Evolutionary conservation across 768 basidiomycete species (phyloP).

Genomic region (Lactarius vividus): DNA sequence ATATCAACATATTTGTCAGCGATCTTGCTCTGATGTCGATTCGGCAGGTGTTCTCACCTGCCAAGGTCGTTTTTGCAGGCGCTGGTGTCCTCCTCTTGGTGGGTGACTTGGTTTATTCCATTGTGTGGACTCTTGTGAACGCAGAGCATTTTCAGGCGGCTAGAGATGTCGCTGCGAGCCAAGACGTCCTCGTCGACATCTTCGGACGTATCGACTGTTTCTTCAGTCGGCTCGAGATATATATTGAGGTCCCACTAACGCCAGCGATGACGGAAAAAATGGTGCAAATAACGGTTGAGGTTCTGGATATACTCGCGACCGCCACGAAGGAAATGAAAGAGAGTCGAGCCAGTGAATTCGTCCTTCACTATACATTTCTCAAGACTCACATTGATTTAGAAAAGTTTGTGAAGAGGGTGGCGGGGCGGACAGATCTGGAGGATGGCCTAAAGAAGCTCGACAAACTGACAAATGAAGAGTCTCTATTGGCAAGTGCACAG

Average conservation of each 20-base stretch:
- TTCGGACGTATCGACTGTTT: neutral
- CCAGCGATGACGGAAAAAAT: too few species aligned
- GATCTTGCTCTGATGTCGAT: neutral
- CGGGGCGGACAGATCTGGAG: neutral
- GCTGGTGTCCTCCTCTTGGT: neutral
- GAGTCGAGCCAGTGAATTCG: too few species aligned
- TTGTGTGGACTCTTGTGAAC: too few species aligned
- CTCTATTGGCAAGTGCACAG: neutral
- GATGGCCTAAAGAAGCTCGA: neutral
- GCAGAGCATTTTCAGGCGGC: too few species aligned
- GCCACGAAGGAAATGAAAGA: too few species aligned
- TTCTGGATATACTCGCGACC: too few species aligned
- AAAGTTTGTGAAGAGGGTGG: neutral
- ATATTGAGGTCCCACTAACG: too few species aligned
- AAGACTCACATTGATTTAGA: neutral
- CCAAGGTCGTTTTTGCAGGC: neutral
- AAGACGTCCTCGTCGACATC: neutral
- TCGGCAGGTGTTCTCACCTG: neutral
- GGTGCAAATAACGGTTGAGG: too few species aligned
- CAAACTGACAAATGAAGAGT: neutral
- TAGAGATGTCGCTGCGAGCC: neutral
- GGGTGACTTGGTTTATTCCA: neutral
- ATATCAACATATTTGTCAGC: neutral
- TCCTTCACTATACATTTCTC: too few species aligned
- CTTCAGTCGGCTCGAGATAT: too few species aligned